Conservation (phyloP, 495 filamentous ascomycete species). For the Penicillium alfredii region DNA sequence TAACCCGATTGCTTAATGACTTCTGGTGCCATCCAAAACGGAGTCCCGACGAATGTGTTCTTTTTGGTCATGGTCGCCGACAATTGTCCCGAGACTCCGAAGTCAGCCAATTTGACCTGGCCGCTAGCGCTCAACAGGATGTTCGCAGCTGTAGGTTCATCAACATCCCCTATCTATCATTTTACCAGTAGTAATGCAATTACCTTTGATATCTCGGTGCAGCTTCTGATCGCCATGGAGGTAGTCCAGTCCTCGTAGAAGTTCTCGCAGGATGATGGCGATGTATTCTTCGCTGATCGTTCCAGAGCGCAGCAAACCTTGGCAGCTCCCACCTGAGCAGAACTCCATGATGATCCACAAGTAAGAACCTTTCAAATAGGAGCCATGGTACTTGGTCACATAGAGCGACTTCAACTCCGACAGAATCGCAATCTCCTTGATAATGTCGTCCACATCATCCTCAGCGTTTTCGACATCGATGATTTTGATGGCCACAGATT, state of each 20-base stretch:
- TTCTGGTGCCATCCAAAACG: constrained; percentile 99
- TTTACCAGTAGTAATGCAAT: neutral
- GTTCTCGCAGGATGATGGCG: constrained; percentile 83
- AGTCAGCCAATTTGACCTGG: constrained; percentile 95
- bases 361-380: constrained; percentile 89
- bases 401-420: constrained; percentile 90
- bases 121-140: constrained; percentile 80
- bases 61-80: constrained; percentile 99
- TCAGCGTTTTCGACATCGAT: constrained; percentile 98
- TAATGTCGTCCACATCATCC: constrained; percentile 98
- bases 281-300: constrained; percentile 92
- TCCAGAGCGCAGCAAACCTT: constrained; percentile 86
- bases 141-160: constrained; percentile 66
- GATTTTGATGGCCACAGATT: constrained; percentile 88
- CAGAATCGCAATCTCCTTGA: constrained; percentile 94
- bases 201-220: constrained; percentile 96
- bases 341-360: constrained; percentile 99
- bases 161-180: constrained; percentile 9
- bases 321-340: constrained; percentile 87
- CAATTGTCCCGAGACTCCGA: constrained; percentile 95
- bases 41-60: constrained; percentile 97
- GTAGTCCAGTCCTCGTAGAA: constrained; percentile 87
- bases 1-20: constrained; percentile 98
- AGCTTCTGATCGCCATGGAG: constrained; percentile 92
- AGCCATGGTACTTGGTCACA: constrained; percentile 95